phyloP scores from a whole-genome alignment of 179 eudicot species.

The Spinacia oleracea region DNA sequence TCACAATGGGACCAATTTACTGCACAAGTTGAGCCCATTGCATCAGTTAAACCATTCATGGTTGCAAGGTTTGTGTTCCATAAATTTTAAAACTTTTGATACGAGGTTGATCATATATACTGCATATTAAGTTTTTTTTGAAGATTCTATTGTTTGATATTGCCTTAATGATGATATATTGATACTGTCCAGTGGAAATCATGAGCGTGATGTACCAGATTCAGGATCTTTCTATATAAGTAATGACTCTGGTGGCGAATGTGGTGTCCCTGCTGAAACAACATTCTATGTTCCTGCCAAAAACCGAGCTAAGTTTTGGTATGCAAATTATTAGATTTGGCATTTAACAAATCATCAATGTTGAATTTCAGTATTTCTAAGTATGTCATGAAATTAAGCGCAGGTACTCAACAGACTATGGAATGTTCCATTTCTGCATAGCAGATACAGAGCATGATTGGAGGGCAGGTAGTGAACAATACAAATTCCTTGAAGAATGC shows the following conservation, averaged over 20 bases:
- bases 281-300: conserved; percentile 45
- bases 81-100: conserved; percentile 6
- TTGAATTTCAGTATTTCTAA: background rate
- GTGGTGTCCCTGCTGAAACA: conserved; percentile 48
- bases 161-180: background rate
- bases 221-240: conserved; percentile 38
- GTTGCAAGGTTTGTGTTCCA: conserved; percentile 48
- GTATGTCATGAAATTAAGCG: background rate
- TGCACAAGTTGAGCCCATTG: conserved; percentile 76
- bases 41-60: conserved; percentile 76
- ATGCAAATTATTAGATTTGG: background rate
- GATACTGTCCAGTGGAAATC: conserved; percentile 39
- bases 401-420: conserved; percentile 76
- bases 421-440: conserved; percentile 80
- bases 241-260: conserved; percentile 47
- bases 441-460: conserved; percentile 82
- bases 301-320: conserved; percentile 33
- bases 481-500: conserved; percentile 68
- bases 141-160: background rate
- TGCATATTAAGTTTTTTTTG: background rate
- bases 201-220: conserved; percentile 42
- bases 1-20: conserved; percentile 91
- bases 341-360: background rate
- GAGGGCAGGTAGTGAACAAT: conserved; percentile 73
- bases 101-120: too few relatives aligned